Evolutionary conservation across 1,284 basidiomycete species (phyloP).

Genomic region (Puccinia novopanici): DNA sequence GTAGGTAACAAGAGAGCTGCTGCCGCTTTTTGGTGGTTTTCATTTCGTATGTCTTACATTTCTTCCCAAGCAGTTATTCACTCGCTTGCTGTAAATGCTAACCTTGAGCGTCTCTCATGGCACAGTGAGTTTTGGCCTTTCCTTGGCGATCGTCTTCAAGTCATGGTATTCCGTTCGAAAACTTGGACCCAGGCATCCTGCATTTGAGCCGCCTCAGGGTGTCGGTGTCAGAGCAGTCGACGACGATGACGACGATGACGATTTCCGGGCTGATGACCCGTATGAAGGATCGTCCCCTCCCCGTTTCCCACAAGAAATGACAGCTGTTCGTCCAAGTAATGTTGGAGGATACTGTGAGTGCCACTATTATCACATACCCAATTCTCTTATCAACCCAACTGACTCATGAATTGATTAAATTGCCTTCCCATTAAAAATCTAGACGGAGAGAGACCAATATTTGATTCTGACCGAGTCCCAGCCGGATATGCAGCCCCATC

Average conservation of each 20-base stretch:
- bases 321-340: constrained; percentile 41
- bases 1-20: constrained; percentile 54
- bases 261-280: constrained; percentile 30
- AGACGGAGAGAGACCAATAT: constrained; percentile 48
- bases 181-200: constrained; percentile 39
- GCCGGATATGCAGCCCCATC: constrained; percentile 28
- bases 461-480: constrained; percentile 43
- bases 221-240: constrained; percentile 30
- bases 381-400: no score
- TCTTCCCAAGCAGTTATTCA: not conserved
- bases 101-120: not conserved
- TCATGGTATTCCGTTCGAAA: constrained; percentile 48
- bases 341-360: constrained; percentile 50
- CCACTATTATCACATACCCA: not conserved
- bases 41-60: constrained; percentile 47
- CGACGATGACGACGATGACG: constrained; percentile 43
- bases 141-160: constrained; percentile 42
- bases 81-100: not conserved
- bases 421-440: not conserved
- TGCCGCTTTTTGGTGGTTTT: constrained; percentile 56
- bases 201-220: constrained; percentile 47
- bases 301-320: constrained; percentile 26
- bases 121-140: constrained; percentile 36
- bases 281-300: constrained; percentile 4
- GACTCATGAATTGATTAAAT: not conserved